A percentile compares a stretch with the other conserved stretches of the same genome.
phyloP scores from a whole-genome alignment of 2,329 filamentous ascomycete species.

The Penicillium sp. region DNA sequence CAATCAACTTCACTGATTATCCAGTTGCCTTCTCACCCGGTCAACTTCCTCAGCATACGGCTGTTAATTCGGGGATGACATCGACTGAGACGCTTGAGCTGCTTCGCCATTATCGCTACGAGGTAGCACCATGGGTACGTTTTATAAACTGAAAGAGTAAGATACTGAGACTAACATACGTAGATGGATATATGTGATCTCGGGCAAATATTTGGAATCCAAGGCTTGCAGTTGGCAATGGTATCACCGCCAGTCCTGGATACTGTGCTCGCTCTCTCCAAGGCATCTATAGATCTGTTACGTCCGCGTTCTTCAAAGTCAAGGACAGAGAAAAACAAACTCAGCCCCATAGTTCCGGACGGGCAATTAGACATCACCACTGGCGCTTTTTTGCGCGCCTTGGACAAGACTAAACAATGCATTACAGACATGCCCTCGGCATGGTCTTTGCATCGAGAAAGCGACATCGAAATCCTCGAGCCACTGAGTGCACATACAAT shows the following conservation, averaged over 20 bases:
- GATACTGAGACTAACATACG: background rate
- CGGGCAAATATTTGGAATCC: conserved; percentile 50
- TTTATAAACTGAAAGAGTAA: background rate
- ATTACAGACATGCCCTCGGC: conserved; percentile 23
- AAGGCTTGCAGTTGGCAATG: conserved; percentile 40
- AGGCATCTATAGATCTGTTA: conserved; percentile 24
- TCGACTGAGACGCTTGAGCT: conserved; percentile 41
- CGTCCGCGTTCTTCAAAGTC: background rate
- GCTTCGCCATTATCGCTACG: conserved; percentile 54
- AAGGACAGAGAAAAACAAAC: background rate
- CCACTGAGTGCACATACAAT: conserved; percentile 24
- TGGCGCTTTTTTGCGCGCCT: conserved; percentile 20
- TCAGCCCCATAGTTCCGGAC: background rate
- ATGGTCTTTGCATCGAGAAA: conserved; percentile 22
- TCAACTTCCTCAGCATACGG: background rate
- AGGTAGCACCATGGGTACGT: conserved; percentile 55
- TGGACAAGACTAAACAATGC: conserved; percentile 25
- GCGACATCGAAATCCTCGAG: conserved; percentile 19
- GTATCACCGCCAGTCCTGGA: conserved; percentile 25
- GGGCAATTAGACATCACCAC: conserved; percentile 19
- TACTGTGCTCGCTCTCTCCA: conserved; percentile 31
- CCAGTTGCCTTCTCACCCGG: conserved; percentile 5
- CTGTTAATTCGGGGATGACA: background rate
- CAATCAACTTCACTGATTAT: background rate
- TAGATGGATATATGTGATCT: conserved; percentile 55